Conservation (phyloP, 306 rosid species). For the Dalbergia cultrata region DNA sequence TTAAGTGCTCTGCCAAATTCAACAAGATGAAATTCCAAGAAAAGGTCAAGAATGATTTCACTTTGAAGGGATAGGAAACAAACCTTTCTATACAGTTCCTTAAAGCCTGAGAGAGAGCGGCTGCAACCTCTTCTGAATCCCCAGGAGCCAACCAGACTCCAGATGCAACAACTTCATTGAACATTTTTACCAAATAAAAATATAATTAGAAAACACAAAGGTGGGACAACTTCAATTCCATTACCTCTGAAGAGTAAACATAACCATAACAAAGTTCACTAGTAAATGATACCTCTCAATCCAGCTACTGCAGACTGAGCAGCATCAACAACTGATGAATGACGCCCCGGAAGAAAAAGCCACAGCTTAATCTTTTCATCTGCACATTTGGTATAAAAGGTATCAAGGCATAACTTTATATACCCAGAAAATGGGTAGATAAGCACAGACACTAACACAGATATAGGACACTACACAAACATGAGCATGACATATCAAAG, state of each 20-base stretch:
- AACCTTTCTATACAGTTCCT: slow-evolving; percentile 90
- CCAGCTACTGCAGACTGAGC: slow-evolving; percentile 82
- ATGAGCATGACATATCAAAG: too few relatives aligned
- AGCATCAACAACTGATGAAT: slow-evolving; percentile 76
- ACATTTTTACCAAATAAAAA: slow-evolving; percentile 40
- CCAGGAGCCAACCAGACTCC: slow-evolving; percentile 98
- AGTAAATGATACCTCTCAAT: slow-evolving; percentile 73
- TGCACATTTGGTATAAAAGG: slow-evolving; percentile 46
- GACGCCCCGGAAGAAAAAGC: slow-evolving; percentile 97
- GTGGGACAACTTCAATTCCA: slow-evolving; percentile 9
- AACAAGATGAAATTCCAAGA: slow-evolving; percentile 49
- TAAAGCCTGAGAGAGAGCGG: slow-evolving; percentile 95
- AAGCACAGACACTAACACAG: not conserved
- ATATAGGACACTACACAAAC: too few relatives aligned
- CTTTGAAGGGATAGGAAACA: slow-evolving; percentile 28
- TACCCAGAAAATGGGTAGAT: slow-evolving; percentile 21
- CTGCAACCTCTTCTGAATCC: slow-evolving; percentile 95
- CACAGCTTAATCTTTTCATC: slow-evolving; percentile 98
- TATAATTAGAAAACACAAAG: slow-evolving; percentile 35
- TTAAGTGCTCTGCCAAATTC: slow-evolving; percentile 69
- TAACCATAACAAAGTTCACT: slow-evolving; percentile 34
- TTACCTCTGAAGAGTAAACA: slow-evolving; percentile 30
- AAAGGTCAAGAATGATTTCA: slow-evolving; percentile 46
- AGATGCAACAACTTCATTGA: slow-evolving; percentile 77
- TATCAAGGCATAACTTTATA: slow-evolving; percentile 49